Evolutionary conservation across 78 protist species (phyloP).

Genomic region (Speleostelium caveatum): DNA sequence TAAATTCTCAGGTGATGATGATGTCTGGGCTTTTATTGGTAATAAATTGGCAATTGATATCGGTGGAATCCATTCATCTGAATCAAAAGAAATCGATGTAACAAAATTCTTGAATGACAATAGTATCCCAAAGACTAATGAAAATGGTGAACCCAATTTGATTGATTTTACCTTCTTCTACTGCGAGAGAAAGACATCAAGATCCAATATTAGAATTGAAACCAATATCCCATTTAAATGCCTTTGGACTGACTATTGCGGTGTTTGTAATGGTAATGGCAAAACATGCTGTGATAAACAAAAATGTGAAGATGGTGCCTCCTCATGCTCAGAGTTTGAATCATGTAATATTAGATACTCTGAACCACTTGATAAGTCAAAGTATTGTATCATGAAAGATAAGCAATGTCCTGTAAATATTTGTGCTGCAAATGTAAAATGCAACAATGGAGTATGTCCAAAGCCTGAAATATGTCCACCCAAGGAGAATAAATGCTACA

Average conservation of each 20-base stretch:
- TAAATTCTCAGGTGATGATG: slow-evolving; percentile 82
- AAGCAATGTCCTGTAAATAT: too few species aligned
- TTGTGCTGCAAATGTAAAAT: too few species aligned
- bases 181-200: slow-evolving; percentile 73
- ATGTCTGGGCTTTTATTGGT: slow-evolving; percentile 81
- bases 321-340: background rate
- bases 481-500: too few species aligned
- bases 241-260: slow-evolving; percentile 44
- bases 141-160: too few species aligned
- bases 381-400: too few species aligned
- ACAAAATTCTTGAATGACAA: too few species aligned
- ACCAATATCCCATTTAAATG: slow-evolving; percentile 52
- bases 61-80: slow-evolving; percentile 65
- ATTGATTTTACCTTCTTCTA: slow-evolving; percentile 55
- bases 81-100: background rate
- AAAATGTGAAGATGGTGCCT: slow-evolving; percentile 23
- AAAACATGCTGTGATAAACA: background rate
- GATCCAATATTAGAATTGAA: slow-evolving; percentile 46
- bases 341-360: too few species aligned
- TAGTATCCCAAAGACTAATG: too few species aligned
- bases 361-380: too few species aligned
- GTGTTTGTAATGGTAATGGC: slow-evolving; percentile 64
- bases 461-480: too few species aligned
- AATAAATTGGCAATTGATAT: slow-evolving; percentile 54
- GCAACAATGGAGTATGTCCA: too few species aligned